A percentile compares a stretch with the other conserved stretches of the same genome.
Evolutionary conservation across 257 asterid genomes (phyloP).

Genomic region (Solanum virginianum): DNA sequence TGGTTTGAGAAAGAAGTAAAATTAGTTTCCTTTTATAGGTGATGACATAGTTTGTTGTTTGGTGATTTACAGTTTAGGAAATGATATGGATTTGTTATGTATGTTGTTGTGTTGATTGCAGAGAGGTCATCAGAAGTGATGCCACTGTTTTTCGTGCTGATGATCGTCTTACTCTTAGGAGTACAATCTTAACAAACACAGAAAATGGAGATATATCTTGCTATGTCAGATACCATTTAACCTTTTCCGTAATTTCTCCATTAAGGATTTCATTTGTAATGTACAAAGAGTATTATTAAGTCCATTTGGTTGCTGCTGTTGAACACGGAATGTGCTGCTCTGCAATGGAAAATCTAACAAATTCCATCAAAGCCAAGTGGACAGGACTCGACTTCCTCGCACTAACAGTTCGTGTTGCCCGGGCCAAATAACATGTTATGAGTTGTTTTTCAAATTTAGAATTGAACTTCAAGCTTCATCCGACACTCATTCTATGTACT

Average conservation of each 20-base stretch:
- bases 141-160: conserved; percentile 54
- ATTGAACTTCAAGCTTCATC: neutral
- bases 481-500: neutral
- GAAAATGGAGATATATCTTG: no score
- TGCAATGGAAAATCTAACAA: neutral
- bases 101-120: conserved; percentile 12
- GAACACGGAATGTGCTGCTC: conserved; percentile 7
- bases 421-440: neutral
- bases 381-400: no score
- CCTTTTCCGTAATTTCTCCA: neutral
- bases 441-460: no score
- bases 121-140: conserved; percentile 95
- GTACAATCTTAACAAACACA: no score
- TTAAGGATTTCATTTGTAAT: no score
- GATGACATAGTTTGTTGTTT: neutral
- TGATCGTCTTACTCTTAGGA: conserved; percentile 50
- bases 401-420: no score
- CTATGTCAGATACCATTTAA: no score
- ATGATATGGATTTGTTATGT: neutral
- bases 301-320: neutral
- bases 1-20: neutral
- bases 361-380: conserved; percentile 9
- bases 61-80: neutral
- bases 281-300: no score
- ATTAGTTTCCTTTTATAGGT: neutral